Base-by-base conservation (phyloP, 352 stramenopile species). In the Phytophthora pistaciae region DNA sequence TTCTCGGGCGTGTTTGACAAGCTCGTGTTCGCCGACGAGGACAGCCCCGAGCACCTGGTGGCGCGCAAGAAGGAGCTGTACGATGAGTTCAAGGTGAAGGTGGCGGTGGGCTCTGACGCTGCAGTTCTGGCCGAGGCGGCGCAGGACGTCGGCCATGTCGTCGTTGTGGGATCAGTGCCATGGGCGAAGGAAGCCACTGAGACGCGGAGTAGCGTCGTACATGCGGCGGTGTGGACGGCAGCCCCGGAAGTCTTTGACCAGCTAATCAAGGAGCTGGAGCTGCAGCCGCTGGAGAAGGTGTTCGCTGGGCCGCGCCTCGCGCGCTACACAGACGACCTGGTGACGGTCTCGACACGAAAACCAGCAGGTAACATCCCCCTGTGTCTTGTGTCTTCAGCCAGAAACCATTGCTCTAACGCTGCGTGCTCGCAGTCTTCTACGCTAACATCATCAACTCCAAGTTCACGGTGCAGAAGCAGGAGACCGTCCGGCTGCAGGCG, bases 361-460 rank as follows among this genome's bases (percentile, higher is more conserved):
- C 84, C 87, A 10, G 79, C 87, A 76, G 80, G 87, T 93, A 75
- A 16, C 3, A 42, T 11, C 36, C 36, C 3, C 11, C 9, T 66
- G 49, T 25, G 36, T 9, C n/a, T 16, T 11, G 14, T 7, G 44
- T 53, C 20, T 29, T 53, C 7, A 5, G 5, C n/a, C 16, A 40
- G 10, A 14, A 40, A 27, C 2, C 16, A 18, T 25, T 64, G 23
- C 27, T n/a, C 68, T 75, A 67, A 75, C 29, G 3, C 56, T n/a
- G 31, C 58, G 31, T n/a, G 21, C 3, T 27, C 25, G 36, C 56
- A 92, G 87, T 82, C 44, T 94, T 94, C 70, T 94, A 94, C 60
- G 87, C 84, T 20, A 93, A 88, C 61, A 88, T 93, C 59, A 88
- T 94, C 68, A 91, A 80, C 67, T 91, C 83, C 59, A 94, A 94